Evolutionary conservation across 768 basidiomycete species (phyloP).

Genomic region (Sporobolomyces pararoseus): DNA sequence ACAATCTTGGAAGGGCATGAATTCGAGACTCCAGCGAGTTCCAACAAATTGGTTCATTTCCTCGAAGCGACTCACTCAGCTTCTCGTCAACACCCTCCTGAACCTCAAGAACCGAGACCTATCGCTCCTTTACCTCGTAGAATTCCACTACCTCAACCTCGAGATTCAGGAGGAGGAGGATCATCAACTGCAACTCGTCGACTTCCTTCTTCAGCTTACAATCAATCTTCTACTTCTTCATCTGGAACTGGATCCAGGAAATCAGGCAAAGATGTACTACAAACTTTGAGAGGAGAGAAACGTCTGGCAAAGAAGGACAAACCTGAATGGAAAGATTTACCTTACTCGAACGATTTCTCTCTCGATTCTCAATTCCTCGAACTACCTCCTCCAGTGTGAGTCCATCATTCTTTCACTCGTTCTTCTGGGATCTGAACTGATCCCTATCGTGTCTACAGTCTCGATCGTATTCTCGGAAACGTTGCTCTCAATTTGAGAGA

Average conservation of each 20-base stretch:
- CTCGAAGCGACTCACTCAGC: neutral
- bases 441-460: neutral
- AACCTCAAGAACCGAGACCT: neutral
- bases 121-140: too few species aligned
- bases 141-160: too few species aligned
- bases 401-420: neutral
- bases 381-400: neutral
- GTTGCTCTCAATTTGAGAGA: conserved; percentile 17
- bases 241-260: too few species aligned
- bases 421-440: neutral
- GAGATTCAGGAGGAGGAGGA: neutral
- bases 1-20: neutral
- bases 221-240: neutral
- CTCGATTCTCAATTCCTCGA: neutral
- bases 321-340: conserved; percentile 5
- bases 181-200: neutral
- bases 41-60: conserved; percentile 1
- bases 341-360: neutral
- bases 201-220: neutral
- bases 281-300: neutral
- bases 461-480: conserved; percentile 11
- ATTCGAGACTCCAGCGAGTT: neutral
- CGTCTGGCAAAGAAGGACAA: neutral
- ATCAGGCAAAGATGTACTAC: too few species aligned
- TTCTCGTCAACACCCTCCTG: neutral